Conservation (phyloP, 768 basidiomycete genomes). For the Naganishia kalamii region DNA sequence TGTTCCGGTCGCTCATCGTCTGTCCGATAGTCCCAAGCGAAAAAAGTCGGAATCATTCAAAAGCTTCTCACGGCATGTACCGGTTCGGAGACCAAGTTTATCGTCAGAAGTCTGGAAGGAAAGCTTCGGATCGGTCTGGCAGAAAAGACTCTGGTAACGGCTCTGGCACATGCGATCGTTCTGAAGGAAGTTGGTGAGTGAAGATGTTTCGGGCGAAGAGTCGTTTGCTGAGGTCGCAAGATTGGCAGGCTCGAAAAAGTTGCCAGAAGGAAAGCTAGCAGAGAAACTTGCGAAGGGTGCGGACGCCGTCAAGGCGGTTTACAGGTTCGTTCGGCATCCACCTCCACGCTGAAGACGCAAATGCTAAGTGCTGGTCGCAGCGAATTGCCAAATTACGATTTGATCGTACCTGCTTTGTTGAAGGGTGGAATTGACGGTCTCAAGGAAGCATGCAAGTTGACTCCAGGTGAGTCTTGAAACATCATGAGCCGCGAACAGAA, state of each 20-base stretch:
- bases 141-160: slow-evolving; percentile 87
- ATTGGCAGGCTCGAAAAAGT: slow-evolving; percentile 61
- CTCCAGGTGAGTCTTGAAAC: slow-evolving; percentile 57
- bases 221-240: slow-evolving; percentile 49
- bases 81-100: slow-evolving; percentile 89
- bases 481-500: not conserved
- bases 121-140: slow-evolving; percentile 96
- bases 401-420: slow-evolving; percentile 83
- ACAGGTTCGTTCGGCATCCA: slow-evolving; percentile 59
- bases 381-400: slow-evolving; percentile 86
- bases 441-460: slow-evolving; percentile 72
- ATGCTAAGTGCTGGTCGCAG: slow-evolving; percentile 48
- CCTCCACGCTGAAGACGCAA: not conserved
- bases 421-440: slow-evolving; percentile 67
- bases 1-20: not conserved
- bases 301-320: slow-evolving; percentile 76
- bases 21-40: slow-evolving; percentile 69
- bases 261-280: slow-evolving; percentile 66
- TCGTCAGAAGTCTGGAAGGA: slow-evolving; percentile 89
- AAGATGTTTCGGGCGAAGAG: not conserved
- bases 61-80: slow-evolving; percentile 88
- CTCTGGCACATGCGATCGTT: slow-evolving; percentile 84
- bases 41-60: slow-evolving; percentile 91
- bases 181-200: slow-evolving; percentile 62
- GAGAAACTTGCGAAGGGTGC: slow-evolving; percentile 68